A percentile compares a stretch with the other conserved stretches of the same genome.
These are phyloP conservation scores for Aspergillus saccharolyticus DNA, from an alignment of 495 filamentous ascomycete genomes.

Conservation along the genomic window DNA sequence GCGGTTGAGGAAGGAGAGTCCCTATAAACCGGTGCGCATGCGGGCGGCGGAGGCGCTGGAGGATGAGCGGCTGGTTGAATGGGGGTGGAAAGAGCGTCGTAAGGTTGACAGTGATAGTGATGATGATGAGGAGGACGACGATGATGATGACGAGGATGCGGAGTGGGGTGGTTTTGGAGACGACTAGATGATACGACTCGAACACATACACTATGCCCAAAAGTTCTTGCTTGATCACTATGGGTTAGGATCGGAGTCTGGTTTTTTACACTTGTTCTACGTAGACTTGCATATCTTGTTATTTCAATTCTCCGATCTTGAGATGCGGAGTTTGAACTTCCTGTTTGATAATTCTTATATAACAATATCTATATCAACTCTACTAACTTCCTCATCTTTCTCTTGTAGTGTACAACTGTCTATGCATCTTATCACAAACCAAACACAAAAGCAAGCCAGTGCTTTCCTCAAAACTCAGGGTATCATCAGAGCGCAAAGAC, in stretches of 20 bases:
- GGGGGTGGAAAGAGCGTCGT: constrained; percentile 44
- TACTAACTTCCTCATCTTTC: not conserved
- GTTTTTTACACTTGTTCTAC: no score
- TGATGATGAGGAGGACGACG: constrained; percentile 49
- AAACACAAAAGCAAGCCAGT: constrained; percentile 16
- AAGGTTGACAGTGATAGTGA: constrained; percentile 32
- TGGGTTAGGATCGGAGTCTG: not conserved
- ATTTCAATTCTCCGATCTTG: not conserved
- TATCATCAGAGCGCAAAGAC: constrained; percentile 31
- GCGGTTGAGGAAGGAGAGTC: constrained; percentile 49
- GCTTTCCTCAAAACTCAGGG: constrained; percentile 26
- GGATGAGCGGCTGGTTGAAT: constrained; percentile 67
- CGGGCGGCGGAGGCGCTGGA: constrained; percentile 66
- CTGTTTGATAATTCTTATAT: not conserved
- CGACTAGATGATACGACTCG: constrained; percentile 27
- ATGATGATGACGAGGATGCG: constrained; percentile 49
- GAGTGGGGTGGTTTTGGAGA: constrained; percentile 77
- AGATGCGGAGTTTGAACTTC: not conserved
- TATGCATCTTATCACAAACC: constrained; percentile 6
- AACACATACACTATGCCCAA: not conserved
- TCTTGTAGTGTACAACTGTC: not conserved
- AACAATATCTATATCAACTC: not conserved
- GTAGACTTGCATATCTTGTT: not conserved
- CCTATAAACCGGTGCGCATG: constrained; percentile 65
- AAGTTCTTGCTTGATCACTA: not conserved